These are phyloP conservation scores for Monilinia laxa DNA, from an alignment of 2,329 filamentous ascomycete species.

Conservation along the genomic window DNA sequence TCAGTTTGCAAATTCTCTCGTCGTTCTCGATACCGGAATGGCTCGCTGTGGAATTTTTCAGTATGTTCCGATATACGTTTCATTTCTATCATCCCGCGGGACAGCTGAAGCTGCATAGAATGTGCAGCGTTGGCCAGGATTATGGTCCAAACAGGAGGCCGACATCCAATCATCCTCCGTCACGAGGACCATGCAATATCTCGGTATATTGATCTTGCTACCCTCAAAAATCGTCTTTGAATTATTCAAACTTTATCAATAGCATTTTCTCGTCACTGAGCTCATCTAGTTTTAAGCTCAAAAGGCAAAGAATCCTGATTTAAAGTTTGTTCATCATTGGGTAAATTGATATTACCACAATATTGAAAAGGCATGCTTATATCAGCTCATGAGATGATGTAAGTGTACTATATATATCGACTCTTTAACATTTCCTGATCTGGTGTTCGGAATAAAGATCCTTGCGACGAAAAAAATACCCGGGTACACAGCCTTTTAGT, in stretches of 20 bases:
- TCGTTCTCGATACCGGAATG: background rate
- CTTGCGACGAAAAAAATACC: constrained; percentile 15
- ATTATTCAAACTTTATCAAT: background rate
- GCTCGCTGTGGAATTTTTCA: background rate
- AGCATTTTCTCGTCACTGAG: background rate
- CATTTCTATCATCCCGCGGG: background rate
- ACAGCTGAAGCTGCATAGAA: constrained; percentile 9
- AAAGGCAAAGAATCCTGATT: background rate
- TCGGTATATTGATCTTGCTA: constrained; percentile 21
- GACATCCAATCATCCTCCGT: constrained; percentile 30
- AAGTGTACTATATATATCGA: background rate
- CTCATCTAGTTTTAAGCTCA: background rate
- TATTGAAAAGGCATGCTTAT: background rate
- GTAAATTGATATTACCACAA: background rate
- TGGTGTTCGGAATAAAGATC: background rate
- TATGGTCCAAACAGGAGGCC: constrained; percentile 5
- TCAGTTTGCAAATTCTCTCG: background rate
- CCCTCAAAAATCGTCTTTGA: constrained; percentile 16
- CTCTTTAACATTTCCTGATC: background rate
- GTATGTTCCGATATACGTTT: background rate
- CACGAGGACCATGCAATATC: constrained; percentile 28
- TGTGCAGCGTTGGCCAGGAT: constrained; percentile 22
- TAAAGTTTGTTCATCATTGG: too few species aligned
- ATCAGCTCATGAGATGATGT: background rate
- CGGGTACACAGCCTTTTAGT: background rate